Base-by-base conservation (phyloP, 2,329 filamentous ascomycete species). In the Hypomyces perniciosus region DNA sequence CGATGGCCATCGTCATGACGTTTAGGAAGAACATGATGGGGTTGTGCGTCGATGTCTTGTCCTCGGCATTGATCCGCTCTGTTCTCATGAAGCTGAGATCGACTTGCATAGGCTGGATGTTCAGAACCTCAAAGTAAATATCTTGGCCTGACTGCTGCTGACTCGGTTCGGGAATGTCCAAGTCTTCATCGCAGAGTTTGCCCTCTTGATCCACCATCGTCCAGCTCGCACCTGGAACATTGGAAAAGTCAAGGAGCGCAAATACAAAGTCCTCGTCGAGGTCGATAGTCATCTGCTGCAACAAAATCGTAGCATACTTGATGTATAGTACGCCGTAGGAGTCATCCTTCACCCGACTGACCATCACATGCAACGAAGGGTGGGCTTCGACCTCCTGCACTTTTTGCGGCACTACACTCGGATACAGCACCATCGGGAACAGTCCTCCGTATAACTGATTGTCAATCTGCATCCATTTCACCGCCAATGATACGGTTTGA, bases 381-480 rank as follows among this genome's bases (percentile, higher is more conserved):
- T 97, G 93, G 1, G 91, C 86, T 57, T 97, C 93, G 65, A 96
- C 93, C 68, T 99, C 93, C 63, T 93, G 91, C 34, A 90, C 90
- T 57, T 90, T 93, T 77, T 97, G 97, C 1, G 93, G 92, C 12
- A 99, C 93, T 8, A 99, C 93, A 69, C 91, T 96, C 5, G 93
- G 93, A 66, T 99, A 99, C 51, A 99, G 77, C 30, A 99, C 83
- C 72, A 99, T 95, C 0, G 93, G 93, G 77, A 99, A 99, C 59
- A 99, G 91, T 28, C 95, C 93, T 29, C 95, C 95, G 62, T 99
- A 99, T 10, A 99, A 81, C 68, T 99, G 93, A 61, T 99, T 99
- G 70, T 99, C 93, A 60, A 99, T 88, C 69, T 99, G 93, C 29
- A 99, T 93, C 95, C 95, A 99, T 68, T 99, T 97, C 65, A 97